Conservation (phyloP, 2,329 filamentous ascomycete genomes). For the Alternaria arbusti region DNA sequence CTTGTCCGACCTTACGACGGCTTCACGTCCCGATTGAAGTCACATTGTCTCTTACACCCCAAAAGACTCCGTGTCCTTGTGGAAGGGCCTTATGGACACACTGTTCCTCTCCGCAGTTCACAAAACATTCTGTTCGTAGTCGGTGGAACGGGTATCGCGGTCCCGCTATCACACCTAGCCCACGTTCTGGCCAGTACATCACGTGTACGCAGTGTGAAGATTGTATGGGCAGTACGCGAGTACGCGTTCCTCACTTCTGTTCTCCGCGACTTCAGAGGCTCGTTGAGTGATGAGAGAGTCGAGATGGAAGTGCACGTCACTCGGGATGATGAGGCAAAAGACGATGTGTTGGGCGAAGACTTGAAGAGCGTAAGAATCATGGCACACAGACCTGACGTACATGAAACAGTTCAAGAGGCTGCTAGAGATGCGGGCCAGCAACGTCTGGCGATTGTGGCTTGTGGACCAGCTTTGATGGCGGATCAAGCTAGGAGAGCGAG, state of each 20-base stretch:
- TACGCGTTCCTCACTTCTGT: constrained; percentile 35
- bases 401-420: constrained; percentile 39
- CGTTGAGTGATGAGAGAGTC: constrained; percentile 35
- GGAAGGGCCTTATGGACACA: constrained; percentile 59
- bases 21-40: constrained; percentile 56
- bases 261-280: constrained; percentile 26
- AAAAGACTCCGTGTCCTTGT: constrained; percentile 51
- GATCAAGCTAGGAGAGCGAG: constrained; percentile 53
- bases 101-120: constrained; percentile 51
- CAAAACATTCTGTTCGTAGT: constrained; percentile 46
- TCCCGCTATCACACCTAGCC: constrained; percentile 39
- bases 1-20: constrained; percentile 60
- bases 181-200: constrained; percentile 23
- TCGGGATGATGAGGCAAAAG: constrained; percentile 29
- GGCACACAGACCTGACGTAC: constrained; percentile 50
- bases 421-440: constrained; percentile 38
- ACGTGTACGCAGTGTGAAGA: constrained; percentile 25
- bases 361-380: constrained; percentile 35
- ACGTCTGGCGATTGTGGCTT: constrained; percentile 51
- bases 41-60: constrained; percentile 22
- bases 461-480: constrained; percentile 55
- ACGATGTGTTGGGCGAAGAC: constrained; percentile 22
- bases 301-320: constrained; percentile 37
- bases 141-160: constrained; percentile 46
- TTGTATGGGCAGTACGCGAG: constrained; percentile 46